Conservation (phyloP, 805 yeast species). For the Candida chilensis region DNA sequence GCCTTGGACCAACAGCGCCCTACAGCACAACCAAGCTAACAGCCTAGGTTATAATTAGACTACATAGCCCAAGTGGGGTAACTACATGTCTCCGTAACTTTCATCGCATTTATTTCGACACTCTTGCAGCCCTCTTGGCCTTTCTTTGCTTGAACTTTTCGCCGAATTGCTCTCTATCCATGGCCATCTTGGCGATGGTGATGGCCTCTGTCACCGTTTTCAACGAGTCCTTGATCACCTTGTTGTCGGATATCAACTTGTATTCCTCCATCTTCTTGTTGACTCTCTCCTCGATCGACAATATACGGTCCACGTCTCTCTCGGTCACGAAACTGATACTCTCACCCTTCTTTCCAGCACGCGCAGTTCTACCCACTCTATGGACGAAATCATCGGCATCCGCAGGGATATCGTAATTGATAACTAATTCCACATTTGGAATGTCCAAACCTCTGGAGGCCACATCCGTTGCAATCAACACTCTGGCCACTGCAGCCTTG, state of each 20-base stretch:
- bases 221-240: slow-evolving; percentile 65
- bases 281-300: slow-evolving; percentile 81
- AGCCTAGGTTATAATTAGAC: too few species aligned
- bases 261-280: slow-evolving; percentile 73
- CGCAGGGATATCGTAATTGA: slow-evolving; percentile 90
- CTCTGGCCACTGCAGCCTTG: slow-evolving; percentile 90
- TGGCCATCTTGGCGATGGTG: slow-evolving; percentile 84
- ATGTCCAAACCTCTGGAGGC: slow-evolving; percentile 97
- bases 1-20: too few species aligned
- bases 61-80: too few species aligned
- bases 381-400: slow-evolving; percentile 96
- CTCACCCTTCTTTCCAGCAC: slow-evolving; percentile 91
- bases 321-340: slow-evolving; percentile 79
- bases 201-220: slow-evolving; percentile 71
- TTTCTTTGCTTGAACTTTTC: slow-evolving; percentile 36
- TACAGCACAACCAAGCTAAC: too few species aligned
- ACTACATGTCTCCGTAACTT: too few species aligned
- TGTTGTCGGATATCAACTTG: slow-evolving; percentile 63
- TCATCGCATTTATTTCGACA: too few species aligned
- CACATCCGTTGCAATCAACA: slow-evolving; percentile 91
- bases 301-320: slow-evolving; percentile 71
- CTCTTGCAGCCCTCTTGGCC: neutral
- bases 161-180: slow-evolving; percentile 89
- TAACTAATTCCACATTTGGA: slow-evolving; percentile 82
- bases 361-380: slow-evolving; percentile 97